Conservation (phyloP, 2,329 filamentous ascomycete species). For the Coleophoma cylindrospora region DNA sequence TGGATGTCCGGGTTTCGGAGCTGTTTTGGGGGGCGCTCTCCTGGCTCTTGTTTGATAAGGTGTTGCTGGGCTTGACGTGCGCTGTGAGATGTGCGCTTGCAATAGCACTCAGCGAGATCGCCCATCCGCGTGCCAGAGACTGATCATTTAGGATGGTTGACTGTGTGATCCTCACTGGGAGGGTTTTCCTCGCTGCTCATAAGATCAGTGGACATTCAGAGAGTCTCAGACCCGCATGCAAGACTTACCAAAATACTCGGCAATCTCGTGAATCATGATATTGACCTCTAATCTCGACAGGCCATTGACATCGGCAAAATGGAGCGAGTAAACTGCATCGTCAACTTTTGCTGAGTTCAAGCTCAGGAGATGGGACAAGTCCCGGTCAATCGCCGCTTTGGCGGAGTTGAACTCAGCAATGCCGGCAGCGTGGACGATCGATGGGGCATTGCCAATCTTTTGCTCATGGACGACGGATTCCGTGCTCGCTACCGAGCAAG, state of each 20-base stretch:
- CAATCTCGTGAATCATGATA: slow-evolving; percentile 20
- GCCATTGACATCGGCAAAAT: slow-evolving; percentile 20
- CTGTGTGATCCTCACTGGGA: slow-evolving; percentile 14
- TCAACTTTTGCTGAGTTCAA: slow-evolving; percentile 3
- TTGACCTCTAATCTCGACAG: slow-evolving; percentile 19
- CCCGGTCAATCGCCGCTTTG: slow-evolving; percentile 15
- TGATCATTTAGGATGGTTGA: slow-evolving; percentile 14
- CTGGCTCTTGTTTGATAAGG: slow-evolving; percentile 2
- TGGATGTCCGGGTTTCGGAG: background rate
- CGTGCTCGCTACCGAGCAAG: slow-evolving; percentile 9
- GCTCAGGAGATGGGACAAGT: slow-evolving; percentile 12
- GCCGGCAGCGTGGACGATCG: slow-evolving; percentile 13
- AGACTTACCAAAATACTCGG: slow-evolving; percentile 14
- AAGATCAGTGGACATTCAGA: too few relatives aligned
- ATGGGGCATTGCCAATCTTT: slow-evolving; percentile 11
- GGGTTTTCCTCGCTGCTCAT: slow-evolving; percentile 10
- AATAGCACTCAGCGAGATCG: slow-evolving; percentile 16
- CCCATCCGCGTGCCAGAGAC: slow-evolving; percentile 16
- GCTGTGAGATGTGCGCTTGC: slow-evolving; percentile 7
- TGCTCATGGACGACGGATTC: slow-evolving; percentile 15
- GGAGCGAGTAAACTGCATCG: slow-evolving; percentile 14
- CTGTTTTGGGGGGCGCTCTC: background rate
- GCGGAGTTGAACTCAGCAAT: slow-evolving; percentile 16
- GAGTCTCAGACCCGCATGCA: background rate
- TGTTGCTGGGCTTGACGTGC: slow-evolving; percentile 7